Evolutionary conservation across 2,329 filamentous ascomycete species (phyloP).

Genomic region (Penicillium sp.): DNA sequence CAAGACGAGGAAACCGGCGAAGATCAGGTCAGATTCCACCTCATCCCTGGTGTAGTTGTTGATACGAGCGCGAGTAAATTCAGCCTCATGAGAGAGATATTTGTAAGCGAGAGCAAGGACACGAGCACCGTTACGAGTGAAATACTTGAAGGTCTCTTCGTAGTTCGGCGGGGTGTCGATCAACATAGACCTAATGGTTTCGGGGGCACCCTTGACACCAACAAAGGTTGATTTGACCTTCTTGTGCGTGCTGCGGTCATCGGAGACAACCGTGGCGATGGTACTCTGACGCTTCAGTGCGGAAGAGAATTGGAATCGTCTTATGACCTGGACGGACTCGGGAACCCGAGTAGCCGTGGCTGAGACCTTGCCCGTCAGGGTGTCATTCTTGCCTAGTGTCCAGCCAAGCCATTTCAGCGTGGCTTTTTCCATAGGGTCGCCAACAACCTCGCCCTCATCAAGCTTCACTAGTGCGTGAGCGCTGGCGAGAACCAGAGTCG

Average conservation of each 20-base stretch:
- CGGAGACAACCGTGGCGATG: slow-evolving; percentile 69
- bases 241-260: slow-evolving; percentile 62
- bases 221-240: slow-evolving; percentile 81
- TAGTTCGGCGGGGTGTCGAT: slow-evolving; percentile 74
- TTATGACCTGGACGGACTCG: slow-evolving; percentile 84
- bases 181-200: slow-evolving; percentile 93
- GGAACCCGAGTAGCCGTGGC: slow-evolving; percentile 38
- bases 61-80: slow-evolving; percentile 73
- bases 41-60: slow-evolving; percentile 91
- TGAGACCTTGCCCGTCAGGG: slow-evolving; percentile 47
- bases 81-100: slow-evolving; percentile 69
- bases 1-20: slow-evolving; percentile 90
- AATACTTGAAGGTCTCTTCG: slow-evolving; percentile 97
- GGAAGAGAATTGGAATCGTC: slow-evolving; percentile 96
- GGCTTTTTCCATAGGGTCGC: slow-evolving; percentile 98
- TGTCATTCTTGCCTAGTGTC: slow-evolving; percentile 83
- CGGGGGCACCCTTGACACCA: slow-evolving; percentile 90
- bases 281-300: slow-evolving; percentile 93
- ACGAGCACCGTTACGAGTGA: slow-evolving; percentile 87
- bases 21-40: slow-evolving; percentile 72
- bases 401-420: slow-evolving; percentile 83
- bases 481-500: slow-evolving; percentile 84
- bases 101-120: slow-evolving; percentile 92
- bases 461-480: slow-evolving; percentile 92
- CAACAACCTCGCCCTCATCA: slow-evolving; percentile 92